These are phyloP conservation scores for Ochetophila trinervis DNA, from an alignment of 306 rosid genomes.

Conservation along the genomic window DNA sequence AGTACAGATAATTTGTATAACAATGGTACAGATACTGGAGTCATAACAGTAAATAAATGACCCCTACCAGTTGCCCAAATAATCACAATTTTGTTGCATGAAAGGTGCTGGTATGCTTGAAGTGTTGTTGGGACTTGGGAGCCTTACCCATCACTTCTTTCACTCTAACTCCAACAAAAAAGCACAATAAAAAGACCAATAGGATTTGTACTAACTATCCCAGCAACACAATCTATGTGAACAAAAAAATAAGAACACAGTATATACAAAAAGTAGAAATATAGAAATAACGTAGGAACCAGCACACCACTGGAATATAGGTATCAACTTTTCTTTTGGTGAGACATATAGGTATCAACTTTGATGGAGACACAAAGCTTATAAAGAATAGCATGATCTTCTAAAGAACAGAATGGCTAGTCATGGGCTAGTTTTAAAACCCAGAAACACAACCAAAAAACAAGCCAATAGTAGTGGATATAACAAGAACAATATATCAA, in stretches of 20 bases:
- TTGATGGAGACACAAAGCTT: no score
- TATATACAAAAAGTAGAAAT: not conserved
- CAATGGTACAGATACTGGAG: constrained; percentile 15
- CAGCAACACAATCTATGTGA: not conserved
- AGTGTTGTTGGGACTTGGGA: no score
- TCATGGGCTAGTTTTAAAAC: no score
- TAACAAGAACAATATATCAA: not conserved
- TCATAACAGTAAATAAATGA: not conserved
- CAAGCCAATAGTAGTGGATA: no score
- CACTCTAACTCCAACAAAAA: not conserved
- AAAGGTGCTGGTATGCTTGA: not conserved
- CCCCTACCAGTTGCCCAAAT: not conserved
- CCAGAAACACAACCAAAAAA: no score
- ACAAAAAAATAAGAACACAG: not conserved
- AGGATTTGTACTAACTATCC: not conserved
- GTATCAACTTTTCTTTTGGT: no score
- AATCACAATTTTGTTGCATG: not conserved
- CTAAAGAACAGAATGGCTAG: no score
- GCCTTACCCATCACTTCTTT: not conserved
- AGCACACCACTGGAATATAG: not conserved
- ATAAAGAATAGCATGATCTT: no score
- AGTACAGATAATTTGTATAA: constrained; percentile 11
- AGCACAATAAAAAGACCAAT: not conserved
- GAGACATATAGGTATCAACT: no score
- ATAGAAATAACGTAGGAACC: not conserved